Conservation (phyloP, 495 filamentous ascomycete genomes). For the Penicillium pulvis region DNA sequence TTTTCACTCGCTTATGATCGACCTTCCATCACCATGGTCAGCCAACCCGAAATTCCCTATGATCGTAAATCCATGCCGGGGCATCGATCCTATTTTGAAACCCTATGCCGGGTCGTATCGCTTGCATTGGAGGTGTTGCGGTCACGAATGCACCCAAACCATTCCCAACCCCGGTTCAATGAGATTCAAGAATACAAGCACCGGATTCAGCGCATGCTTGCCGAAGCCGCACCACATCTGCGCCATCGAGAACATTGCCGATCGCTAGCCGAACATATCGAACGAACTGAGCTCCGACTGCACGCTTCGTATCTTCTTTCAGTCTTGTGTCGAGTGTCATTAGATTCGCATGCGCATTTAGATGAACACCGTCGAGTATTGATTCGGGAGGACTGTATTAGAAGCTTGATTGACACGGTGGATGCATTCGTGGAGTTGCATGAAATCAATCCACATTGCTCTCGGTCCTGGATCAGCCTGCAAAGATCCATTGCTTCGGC, state of each 20-base stretch:
- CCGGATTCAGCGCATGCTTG: constrained; percentile 51
- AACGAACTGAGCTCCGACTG: constrained; percentile 57
- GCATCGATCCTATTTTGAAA: constrained; percentile 54
- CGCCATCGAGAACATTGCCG: constrained; percentile 49
- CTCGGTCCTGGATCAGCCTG: constrained; percentile 51
- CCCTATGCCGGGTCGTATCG: constrained; percentile 55
- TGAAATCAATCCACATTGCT: constrained; percentile 40
- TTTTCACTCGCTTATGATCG: constrained; percentile 64
- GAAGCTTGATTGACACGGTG: constrained; percentile 43
- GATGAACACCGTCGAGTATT: constrained; percentile 34
- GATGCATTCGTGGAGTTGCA: constrained; percentile 51
- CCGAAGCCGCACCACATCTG: constrained; percentile 54
- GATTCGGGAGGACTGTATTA: constrained; percentile 49
- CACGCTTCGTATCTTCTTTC: constrained; percentile 62
- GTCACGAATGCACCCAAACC: constrained; percentile 45
- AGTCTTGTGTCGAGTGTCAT: constrained; percentile 57
- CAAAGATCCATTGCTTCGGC: constrained; percentile 51
- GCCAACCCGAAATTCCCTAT: constrained; percentile 53
- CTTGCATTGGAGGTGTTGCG: constrained; percentile 58
- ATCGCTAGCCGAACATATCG: constrained; percentile 53
- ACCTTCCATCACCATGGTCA: constrained; percentile 55
- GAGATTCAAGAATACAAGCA: constrained; percentile 55
- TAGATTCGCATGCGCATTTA: constrained; percentile 47
- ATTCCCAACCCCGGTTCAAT: constrained; percentile 41
- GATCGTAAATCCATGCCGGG: constrained; percentile 51